Percentiles rank a stretch among this genome's conserved stretches.
These are phyloP conservation scores for Lyophyllum semitale DNA, from an alignment of 768 basidiomycete genomes.

Conservation along the genomic window DNA sequence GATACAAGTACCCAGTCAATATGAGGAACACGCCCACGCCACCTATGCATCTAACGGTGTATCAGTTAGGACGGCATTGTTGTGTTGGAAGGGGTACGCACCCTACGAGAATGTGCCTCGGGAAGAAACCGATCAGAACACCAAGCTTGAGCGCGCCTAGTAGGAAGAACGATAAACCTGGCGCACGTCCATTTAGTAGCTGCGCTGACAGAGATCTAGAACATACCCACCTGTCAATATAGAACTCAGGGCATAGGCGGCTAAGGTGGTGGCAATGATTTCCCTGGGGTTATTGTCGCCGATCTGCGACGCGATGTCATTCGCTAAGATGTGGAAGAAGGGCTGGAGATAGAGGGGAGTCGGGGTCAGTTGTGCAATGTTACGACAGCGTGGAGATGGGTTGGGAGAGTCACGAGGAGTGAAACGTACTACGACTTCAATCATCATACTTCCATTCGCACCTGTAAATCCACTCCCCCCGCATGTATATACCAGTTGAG, in stretches of 20 bases:
- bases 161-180: slow-evolving; percentile 82
- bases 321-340: slow-evolving; percentile 92
- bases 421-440: slow-evolving; percentile 88
- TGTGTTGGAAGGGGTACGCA: slow-evolving; percentile 31
- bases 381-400: neutral
- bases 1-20: slow-evolving; percentile 66
- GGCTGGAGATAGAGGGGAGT: slow-evolving; percentile 53
- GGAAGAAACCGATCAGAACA: slow-evolving; percentile 90
- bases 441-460: slow-evolving; percentile 97
- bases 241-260: slow-evolving; percentile 84
- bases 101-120: slow-evolving; percentile 96
- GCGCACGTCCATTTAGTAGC: slow-evolving; percentile 2
- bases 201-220: slow-evolving; percentile 5
- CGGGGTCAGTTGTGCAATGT: neutral
- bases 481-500: slow-evolving; percentile 82
- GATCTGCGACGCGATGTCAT: slow-evolving; percentile 68
- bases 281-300: slow-evolving; percentile 68
- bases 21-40: slow-evolving; percentile 96
- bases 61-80: neutral
- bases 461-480: slow-evolving; percentile 90
- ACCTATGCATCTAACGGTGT: slow-evolving; percentile 70
- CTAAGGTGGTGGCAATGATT: slow-evolving; percentile 90
- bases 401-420: neutral
- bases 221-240: slow-evolving; percentile 72
- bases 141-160: slow-evolving; percentile 85